These are phyloP conservation scores for Nicotiana noctiflora DNA, from an alignment of 257 asterid species.

Conservation along the genomic window DNA sequence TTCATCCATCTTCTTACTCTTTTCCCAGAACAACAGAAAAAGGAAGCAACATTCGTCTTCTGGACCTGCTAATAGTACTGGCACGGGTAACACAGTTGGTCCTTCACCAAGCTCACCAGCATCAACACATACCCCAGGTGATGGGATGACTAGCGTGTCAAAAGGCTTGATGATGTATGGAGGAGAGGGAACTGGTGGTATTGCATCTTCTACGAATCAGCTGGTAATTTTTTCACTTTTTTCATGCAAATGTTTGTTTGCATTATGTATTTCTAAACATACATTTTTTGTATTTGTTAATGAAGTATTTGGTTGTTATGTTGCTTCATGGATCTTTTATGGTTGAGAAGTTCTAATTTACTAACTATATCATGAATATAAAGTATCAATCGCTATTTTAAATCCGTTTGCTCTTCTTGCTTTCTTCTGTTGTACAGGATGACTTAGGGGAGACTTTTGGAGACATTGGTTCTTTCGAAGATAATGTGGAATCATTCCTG, in stretches of 20 bases:
- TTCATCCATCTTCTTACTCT: conserved; percentile 4
- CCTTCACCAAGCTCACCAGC: conserved; percentile 64
- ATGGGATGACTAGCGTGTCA: conserved; percentile 79
- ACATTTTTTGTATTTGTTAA: background rate
- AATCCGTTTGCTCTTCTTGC: conserved; percentile 54
- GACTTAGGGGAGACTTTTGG: conserved; percentile 83
- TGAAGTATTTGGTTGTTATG: background rate
- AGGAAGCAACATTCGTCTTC: conserved; percentile 82
- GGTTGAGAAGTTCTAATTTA: background rate
- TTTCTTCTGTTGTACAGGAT: conserved; percentile 63
- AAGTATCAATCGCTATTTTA: background rate
- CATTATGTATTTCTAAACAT: background rate
- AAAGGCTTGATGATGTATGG: conserved; percentile 83
- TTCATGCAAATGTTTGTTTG: conserved; percentile 1
- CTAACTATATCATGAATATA: conserved; percentile 15
- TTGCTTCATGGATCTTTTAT: background rate
- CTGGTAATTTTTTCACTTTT: conserved; percentile 43
- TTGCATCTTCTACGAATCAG: conserved; percentile 85
- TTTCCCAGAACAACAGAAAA: conserved; percentile 78
- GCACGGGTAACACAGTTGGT: conserved; percentile 43
- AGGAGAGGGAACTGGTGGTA: conserved; percentile 67
- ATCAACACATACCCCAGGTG: conserved; percentile 96
- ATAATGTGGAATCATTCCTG: conserved; percentile 86
- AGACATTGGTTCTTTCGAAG: conserved; percentile 82
- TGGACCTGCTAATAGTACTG: conserved; percentile 58